Evolutionary conservation across 2,329 filamentous ascomycete genomes (phyloP).

Genomic region (Colletotrichum eleusines): DNA sequence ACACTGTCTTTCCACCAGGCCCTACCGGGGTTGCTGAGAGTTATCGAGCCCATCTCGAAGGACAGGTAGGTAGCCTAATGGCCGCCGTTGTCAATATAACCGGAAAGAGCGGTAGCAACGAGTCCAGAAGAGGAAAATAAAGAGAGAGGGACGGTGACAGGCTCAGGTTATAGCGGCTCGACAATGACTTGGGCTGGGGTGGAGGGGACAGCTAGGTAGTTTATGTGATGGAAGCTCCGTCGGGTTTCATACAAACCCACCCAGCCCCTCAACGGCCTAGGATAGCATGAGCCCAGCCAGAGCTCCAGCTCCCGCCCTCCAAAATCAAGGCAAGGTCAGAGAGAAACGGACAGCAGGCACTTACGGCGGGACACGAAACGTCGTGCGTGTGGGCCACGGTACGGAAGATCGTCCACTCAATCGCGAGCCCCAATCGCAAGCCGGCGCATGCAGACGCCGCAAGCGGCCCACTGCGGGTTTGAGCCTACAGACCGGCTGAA

Average conservation of each 20-base stretch:
- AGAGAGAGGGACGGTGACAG: not conserved
- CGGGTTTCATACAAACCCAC: not conserved
- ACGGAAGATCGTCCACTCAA: slow-evolving; percentile 40
- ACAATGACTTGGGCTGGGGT: not conserved
- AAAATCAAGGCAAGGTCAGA: slow-evolving; percentile 1
- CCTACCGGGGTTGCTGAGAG: slow-evolving; percentile 21
- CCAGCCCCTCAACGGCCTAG: not conserved
- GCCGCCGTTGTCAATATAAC: not conserved
- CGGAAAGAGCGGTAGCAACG: not conserved
- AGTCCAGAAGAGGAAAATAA: not conserved
- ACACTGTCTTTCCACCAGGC: slow-evolving; percentile 69
- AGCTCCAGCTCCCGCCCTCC: not conserved
- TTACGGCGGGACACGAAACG: slow-evolving; percentile 39
- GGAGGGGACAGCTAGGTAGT: not conserved
- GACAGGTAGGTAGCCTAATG: not conserved
- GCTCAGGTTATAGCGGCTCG: not conserved
- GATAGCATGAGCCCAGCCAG: not conserved
- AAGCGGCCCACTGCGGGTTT: slow-evolving; percentile 18
- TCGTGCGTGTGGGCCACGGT: slow-evolving; percentile 34
- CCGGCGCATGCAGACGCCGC: slow-evolving; percentile 37
- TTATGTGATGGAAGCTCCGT: not conserved
- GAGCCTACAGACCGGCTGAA: slow-evolving; percentile 1
- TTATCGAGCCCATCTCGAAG: slow-evolving; percentile 34
- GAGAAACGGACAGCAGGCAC: slow-evolving; percentile 3
- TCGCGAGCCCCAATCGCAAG: slow-evolving; percentile 35